Base-by-base conservation (phyloP, 176 grass and related monocot genomes). In the Canna indica region DNA sequence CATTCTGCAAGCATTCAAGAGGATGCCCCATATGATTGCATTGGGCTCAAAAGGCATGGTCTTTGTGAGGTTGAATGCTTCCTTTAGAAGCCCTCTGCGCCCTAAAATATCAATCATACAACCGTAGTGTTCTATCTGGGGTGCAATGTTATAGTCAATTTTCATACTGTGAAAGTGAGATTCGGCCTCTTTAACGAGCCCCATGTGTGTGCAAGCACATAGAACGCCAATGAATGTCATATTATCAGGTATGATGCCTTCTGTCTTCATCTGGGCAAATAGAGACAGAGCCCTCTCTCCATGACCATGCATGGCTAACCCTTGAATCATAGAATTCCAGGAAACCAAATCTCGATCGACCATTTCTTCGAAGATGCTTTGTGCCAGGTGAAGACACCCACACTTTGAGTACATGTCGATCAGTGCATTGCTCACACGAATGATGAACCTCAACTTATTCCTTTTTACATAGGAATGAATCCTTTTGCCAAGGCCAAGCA, bases 401-500 rank as follows among this genome's bases (percentile, higher is more conserved):
- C 90, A 95, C 57, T 93, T 93, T 34, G 74, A 80, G 45, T 83
- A 93, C 90, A 93, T 88, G 82, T 86, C 90, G 32, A 88, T 81
- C 72, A 93, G 76, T 20, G 90, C 83, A 88, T 93, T 93, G 80
- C 77, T 88, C 45, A 83, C 85, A 38, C 28, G 61, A 31, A 80
- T 83, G 14, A 38, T 81, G 67, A 38, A 70, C 10, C 61, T 77
- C 3, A 88, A 41, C 29, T 88, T 83, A 50, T 72, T 83, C 14
- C 62, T 75, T 27, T 64, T 76, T 47, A 88, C 74, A 14, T 83
- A 75, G 8, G 57, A 73, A 82, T 86, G 83, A 72, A 93, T 88
- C 74, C 81, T 86, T 79, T 83, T 80, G 56, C 90, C 90, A 76
- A 93, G 82, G 57, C 75, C 71, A 76, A 89, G 80, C 42, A 56